Conservation (phyloP, 164 flowering plant genomes). For the Santalum album region DNA sequence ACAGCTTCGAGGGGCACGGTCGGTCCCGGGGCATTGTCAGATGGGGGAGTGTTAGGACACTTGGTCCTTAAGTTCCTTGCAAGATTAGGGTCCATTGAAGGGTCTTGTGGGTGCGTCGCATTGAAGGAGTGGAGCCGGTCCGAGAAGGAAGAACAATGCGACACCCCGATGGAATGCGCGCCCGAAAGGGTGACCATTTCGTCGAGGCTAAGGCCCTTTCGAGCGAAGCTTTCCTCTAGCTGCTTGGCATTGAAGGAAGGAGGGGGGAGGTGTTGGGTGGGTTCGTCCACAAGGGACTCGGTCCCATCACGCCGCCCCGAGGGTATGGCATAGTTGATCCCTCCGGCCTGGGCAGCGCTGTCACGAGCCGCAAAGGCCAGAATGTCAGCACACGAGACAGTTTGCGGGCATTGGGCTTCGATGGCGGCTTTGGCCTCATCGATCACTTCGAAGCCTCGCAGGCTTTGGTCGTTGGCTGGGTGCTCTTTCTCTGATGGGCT, state of each 20-base stretch:
- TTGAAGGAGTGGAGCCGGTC: constrained; percentile 22
- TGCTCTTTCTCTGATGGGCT: constrained; percentile 31
- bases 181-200: constrained; percentile 41
- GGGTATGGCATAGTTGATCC: constrained; percentile 29
- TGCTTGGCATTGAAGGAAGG: constrained; percentile 12
- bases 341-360: constrained; percentile 25
- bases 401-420: constrained; percentile 38
- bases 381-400: constrained; percentile 55
- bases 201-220: constrained; percentile 15
- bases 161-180: constrained; percentile 30
- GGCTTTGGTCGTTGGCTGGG: constrained; percentile 31
- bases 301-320: constrained; percentile 40
- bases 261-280: constrained; percentile 12
- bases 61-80: constrained; percentile 13
- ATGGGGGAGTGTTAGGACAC: constrained; percentile 14
- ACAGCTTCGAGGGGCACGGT: constrained; percentile 12
- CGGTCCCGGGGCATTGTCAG: background rate
- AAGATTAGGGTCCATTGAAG: constrained; percentile 16
- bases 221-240: constrained; percentile 10
- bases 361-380: constrained; percentile 56
- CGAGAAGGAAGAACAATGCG: constrained; percentile 28
- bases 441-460: constrained; percentile 53
- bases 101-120: constrained; percentile 19
- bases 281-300: constrained; percentile 17
- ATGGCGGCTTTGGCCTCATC: constrained; percentile 37